Conservation (phyloP, 2,329 filamentous ascomycete genomes). For the Sporothrix humicola region DNA sequence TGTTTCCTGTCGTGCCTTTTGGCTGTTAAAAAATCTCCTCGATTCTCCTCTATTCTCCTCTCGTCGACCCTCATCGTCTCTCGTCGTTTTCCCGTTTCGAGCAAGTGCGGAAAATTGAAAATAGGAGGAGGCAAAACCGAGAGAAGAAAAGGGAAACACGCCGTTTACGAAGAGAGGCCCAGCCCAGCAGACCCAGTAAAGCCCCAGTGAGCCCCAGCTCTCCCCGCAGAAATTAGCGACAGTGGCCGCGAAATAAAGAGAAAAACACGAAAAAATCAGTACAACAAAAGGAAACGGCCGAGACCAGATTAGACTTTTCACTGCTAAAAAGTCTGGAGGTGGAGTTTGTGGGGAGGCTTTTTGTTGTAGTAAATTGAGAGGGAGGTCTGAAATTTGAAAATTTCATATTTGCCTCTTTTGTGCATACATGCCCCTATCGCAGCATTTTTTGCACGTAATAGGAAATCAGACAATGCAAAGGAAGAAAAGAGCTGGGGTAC, state of each 20-base stretch:
- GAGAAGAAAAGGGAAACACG: constrained; percentile 3
- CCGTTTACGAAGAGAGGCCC: not conserved
- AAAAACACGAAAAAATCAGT: too few relatives aligned
- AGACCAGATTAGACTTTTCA: not conserved
- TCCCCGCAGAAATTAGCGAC: not conserved
- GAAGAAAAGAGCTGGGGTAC: not conserved
- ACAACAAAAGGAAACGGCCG: not conserved
- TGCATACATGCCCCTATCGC: constrained; percentile 16
- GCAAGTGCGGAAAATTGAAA: constrained; percentile 7
- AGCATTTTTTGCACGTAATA: constrained; percentile 12
- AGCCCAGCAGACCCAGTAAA: not conserved
- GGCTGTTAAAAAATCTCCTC: not conserved
- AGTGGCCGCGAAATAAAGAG: not conserved
- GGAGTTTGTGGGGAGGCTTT: too few relatives aligned
- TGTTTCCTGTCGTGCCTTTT: too few relatives aligned
- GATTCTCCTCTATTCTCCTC: not conserved
- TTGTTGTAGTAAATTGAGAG: too few relatives aligned
- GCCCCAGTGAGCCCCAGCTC: not conserved
- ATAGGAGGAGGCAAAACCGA: not conserved
- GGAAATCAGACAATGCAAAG: not conserved
- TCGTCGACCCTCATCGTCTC: not conserved
- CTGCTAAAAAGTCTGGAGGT: not conserved
- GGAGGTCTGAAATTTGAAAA: too few relatives aligned
- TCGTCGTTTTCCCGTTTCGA: constrained; percentile 15
- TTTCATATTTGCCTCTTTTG: constrained; percentile 17